phyloP scores from a whole-genome alignment of 2,329 filamentous ascomycete genomes.

The Exophiala oligosperma region DNA sequence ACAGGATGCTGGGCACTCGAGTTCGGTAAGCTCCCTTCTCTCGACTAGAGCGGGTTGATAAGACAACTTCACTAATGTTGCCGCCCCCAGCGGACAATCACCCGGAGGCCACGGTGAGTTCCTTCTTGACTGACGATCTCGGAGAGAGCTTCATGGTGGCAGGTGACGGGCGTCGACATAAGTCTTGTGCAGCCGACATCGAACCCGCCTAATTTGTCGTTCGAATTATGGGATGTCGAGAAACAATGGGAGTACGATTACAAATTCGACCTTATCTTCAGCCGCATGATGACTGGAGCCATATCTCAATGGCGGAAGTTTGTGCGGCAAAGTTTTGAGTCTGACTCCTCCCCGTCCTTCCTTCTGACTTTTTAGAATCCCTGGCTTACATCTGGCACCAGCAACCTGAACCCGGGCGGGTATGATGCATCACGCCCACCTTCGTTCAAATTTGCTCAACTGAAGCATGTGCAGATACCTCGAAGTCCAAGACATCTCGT shows the following conservation, averaged over 20 bases:
- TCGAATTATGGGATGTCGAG: slow-evolving; percentile 60
- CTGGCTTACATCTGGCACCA: background rate
- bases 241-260: slow-evolving; percentile 56
- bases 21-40: slow-evolving; percentile 13
- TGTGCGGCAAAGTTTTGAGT: slow-evolving; percentile 26
- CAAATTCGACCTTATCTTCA: slow-evolving; percentile 62
- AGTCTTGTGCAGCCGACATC: slow-evolving; percentile 16
- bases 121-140: background rate
- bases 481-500: slow-evolving; percentile 34
- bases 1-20: slow-evolving; percentile 42
- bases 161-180: slow-evolving; percentile 17
- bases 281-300: slow-evolving; percentile 57
- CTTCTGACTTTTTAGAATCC: background rate
- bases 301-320: slow-evolving; percentile 55
- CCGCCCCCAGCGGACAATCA: slow-evolving; percentile 7
- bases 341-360: background rate
- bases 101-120: slow-evolving; percentile 15
- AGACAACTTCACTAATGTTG: background rate
- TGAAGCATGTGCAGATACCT: slow-evolving; percentile 25
- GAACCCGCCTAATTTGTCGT: slow-evolving; percentile 57
- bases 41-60: too few species aligned
- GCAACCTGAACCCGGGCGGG: slow-evolving; percentile 40
- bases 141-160: background rate
- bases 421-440: too few species aligned
- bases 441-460: too few species aligned